phyloP scores from a whole-genome alignment of 2,329 filamentous ascomycete species.

The Xylariaceae sp. region DNA sequence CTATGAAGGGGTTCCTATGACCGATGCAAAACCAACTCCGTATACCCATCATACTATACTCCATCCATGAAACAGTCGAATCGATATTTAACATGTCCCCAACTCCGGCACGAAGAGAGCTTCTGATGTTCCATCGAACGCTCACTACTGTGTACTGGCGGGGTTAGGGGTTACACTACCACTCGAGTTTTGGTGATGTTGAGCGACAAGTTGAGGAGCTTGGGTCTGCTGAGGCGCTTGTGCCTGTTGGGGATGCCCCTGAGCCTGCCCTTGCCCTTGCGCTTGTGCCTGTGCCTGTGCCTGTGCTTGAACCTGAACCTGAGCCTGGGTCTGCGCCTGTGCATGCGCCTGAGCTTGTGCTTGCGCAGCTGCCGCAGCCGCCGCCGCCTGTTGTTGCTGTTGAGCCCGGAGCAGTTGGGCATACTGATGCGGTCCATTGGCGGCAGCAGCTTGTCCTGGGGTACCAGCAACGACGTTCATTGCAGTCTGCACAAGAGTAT shows the following conservation, averaged over 20 bases:
- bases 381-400: conserved; percentile 44
- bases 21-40: conserved; percentile 4
- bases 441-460: conserved; percentile 43
- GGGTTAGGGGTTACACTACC: conserved; percentile 30
- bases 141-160: conserved; percentile 22
- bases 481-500: conserved; percentile 39
- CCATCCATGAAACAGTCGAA: conserved; percentile 1
- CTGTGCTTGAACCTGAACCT: conserved; percentile 20
- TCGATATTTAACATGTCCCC: neutral
- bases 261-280: conserved; percentile 18
- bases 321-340: conserved; percentile 19
- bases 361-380: conserved; percentile 31
- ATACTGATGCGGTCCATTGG: conserved; percentile 54
- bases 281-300: conserved; percentile 26
- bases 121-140: neutral
- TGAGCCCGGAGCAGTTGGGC: conserved; percentile 54
- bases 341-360: conserved; percentile 23
- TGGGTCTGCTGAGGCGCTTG: conserved; percentile 25
- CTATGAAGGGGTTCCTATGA: conserved; percentile 1
- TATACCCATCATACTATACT: conserved; percentile 6
- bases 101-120: neutral
- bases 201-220: conserved; percentile 24
- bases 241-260: conserved; percentile 19
- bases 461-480: conserved; percentile 53
- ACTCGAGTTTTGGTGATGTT: conserved; percentile 31